A percentile compares a stretch with the other conserved stretches of the same genome.
These are phyloP conservation scores for Madurella mycetomatis DNA, from an alignment of 2,329 filamentous ascomycete species.

Conservation along the genomic window DNA sequence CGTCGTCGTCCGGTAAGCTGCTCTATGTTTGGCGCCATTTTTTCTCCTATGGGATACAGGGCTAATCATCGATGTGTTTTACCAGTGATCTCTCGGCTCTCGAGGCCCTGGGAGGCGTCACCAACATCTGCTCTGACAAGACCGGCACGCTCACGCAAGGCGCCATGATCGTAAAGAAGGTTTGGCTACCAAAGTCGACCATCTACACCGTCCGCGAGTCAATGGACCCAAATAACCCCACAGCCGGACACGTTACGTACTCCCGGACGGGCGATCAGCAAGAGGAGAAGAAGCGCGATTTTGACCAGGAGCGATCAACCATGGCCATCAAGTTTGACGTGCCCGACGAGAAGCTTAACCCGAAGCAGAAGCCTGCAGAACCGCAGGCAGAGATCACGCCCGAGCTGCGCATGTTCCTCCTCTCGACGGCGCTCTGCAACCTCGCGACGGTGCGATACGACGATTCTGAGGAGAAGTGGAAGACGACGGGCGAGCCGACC, in stretches of 20 bases:
- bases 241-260: slow-evolving; percentile 50
- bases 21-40: background rate
- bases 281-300: slow-evolving; percentile 45
- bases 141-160: slow-evolving; percentile 66
- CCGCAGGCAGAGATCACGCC: slow-evolving; percentile 45
- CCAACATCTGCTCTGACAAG: slow-evolving; percentile 70
- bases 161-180: slow-evolving; percentile 65
- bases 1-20: slow-evolving; percentile 54
- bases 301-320: slow-evolving; percentile 55
- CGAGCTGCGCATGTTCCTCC: slow-evolving; percentile 47
- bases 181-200: slow-evolving; percentile 56
- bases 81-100: slow-evolving; percentile 56
- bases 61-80: background rate
- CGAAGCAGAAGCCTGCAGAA: slow-evolving; percentile 32
- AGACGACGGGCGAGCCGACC: slow-evolving; percentile 66
- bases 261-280: slow-evolving; percentile 35
- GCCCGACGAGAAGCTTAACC: slow-evolving; percentile 51
- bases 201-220: slow-evolving; percentile 59
- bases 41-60: background rate
- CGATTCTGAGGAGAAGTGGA: slow-evolving; percentile 55
- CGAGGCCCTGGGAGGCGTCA: slow-evolving; percentile 66
- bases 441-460: slow-evolving; percentile 55
- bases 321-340: slow-evolving; percentile 60
- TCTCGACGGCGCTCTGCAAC: slow-evolving; percentile 61
- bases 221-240: slow-evolving; percentile 58